Evolutionary conservation across 805 yeast species (phyloP).

Genomic region (Lipomyces sp.): DNA sequence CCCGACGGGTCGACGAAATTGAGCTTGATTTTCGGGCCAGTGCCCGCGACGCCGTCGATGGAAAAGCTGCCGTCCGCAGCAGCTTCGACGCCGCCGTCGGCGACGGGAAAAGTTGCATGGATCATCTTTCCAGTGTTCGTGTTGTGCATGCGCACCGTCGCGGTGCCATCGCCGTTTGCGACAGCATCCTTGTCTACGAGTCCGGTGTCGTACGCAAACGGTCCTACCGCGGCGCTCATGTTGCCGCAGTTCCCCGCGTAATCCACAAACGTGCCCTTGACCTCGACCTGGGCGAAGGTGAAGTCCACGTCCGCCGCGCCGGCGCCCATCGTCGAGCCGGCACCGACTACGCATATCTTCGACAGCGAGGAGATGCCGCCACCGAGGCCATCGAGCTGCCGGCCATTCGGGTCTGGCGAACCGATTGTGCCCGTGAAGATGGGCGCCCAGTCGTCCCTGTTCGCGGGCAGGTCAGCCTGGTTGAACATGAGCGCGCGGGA

Average conservation of each 20-base stretch:
- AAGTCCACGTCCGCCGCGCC: conserved; percentile 12
- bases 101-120: conserved; percentile 7
- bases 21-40: conserved; percentile 10
- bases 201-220: conserved; percentile 8
- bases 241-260: conserved; percentile 15
- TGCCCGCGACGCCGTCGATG: conserved; percentile 12
- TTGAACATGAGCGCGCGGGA: conserved; percentile 14
- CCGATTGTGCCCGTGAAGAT: conserved; percentile 9
- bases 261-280: conserved; percentile 7
- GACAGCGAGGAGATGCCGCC: conserved; percentile 15
- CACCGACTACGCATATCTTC: conserved; percentile 10
- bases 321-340: not conserved
- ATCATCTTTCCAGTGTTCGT: conserved; percentile 13
- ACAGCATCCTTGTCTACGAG: conserved; percentile 4
- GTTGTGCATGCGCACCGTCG: conserved; percentile 13
- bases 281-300: conserved; percentile 9
- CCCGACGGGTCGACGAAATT: conserved; percentile 11
- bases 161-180: conserved; percentile 1
- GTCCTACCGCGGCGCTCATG: conserved; percentile 16
- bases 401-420: conserved; percentile 12
- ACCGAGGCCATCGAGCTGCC: conserved; percentile 16
- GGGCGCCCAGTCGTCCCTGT: conserved; percentile 6
- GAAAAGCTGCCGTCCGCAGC: conserved; percentile 8
- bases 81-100: conserved; percentile 8
- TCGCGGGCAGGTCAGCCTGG: conserved; percentile 4